Evolutionary conservation across 345 rosid genomes (phyloP), one percentile per base, ranked within the genome.

Genomic region (Cochlearia excelsa): DNA sequence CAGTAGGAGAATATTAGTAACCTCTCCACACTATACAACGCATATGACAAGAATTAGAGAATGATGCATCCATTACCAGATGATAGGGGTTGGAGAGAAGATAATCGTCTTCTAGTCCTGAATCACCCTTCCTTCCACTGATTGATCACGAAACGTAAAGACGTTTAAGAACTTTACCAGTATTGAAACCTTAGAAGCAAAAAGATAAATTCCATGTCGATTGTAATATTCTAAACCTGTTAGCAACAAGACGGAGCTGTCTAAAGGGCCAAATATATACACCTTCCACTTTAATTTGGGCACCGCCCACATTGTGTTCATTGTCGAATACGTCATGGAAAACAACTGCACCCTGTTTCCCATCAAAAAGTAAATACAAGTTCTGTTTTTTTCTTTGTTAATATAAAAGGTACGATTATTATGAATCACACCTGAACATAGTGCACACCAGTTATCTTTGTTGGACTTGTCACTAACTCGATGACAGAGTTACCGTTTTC

Each of bases 221-320:
- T 1, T 3, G 6, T 80, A 93, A 0, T 16, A 16, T 16, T 16
- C 23, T 16, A 16, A 16, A 16, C 99, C 99, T 93, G 80, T 80
- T 81, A 55, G 95, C 91, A 43, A 89, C 90, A 87, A 93, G 76
- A 35, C 97, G 94, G 52, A 93, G 99, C 67, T 93, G 99, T 79
- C 87, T 85, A 76, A 93, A 93, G 44, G 99, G 99, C 97, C 95
- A 93, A 71, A 93, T 93, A 79, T 93, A 93, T 52, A 93, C 99
- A 79, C 99, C 99, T 80, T 89, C 99, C 57, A 89, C 85, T 72
- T 85, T 84, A 68, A 93, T 84, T 72, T 84, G 95, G 57, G 99
- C 89, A 64, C 99, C 94, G 33, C 92, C 95, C 57, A 87, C 94
- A 78, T 84, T 87, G 72, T 81, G 91, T 58, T 84, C 82, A 47